Base-by-base conservation (phyloP, 2,329 filamentous ascomycete species). In the Penicillium sp. region DNA sequence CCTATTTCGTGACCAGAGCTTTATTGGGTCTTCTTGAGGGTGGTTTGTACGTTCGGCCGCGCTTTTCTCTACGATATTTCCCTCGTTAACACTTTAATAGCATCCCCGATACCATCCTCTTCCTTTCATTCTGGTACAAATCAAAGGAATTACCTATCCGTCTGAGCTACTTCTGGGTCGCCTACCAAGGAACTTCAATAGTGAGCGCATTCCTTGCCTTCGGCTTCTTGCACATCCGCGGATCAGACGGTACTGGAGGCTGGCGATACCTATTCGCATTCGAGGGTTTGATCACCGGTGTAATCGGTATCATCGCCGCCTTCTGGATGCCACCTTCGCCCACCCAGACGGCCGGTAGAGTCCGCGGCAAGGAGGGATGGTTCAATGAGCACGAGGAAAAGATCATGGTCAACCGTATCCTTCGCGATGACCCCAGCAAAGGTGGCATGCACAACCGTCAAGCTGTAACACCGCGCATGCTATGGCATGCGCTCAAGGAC, bases 101-200 rank as follows among this genome's bases (percentile, higher is more conserved):
- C 51, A 76, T 76, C 37, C 72, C 73, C 2, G 73, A 76, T 17
- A 74, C 71, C 0, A 74, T 76, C 12, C 62, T 76, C 0, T 91
- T 87, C 69, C 75, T 90, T 4, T 86, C 83, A 3, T 91, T 91
- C 68, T 92, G 87, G 70, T 92, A 91, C 73, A 91, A 84, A 39
- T 83, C 83, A 0, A 79, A 79, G 46, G 89, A 91, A 66, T 75
- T 92, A 0, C 86, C 88, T 0, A 79, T 81, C 9, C 81, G 89
- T 1, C 72, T 91, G 15, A 83, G 83, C 59, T 83, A 79, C 62
- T 91, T 91, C 72, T 91, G 88, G 88, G 84, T 84, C 0, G 80
- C 86, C 0, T 83, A 87, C 10, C 59, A 78, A 42, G 67, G 68
- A 0, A 79, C 78, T 0, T 65, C 70, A 1, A 80, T 80, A 17